phyloP scores from a whole-genome alignment of 768 basidiomycete genomes.

The Collybia sordida region DNA sequence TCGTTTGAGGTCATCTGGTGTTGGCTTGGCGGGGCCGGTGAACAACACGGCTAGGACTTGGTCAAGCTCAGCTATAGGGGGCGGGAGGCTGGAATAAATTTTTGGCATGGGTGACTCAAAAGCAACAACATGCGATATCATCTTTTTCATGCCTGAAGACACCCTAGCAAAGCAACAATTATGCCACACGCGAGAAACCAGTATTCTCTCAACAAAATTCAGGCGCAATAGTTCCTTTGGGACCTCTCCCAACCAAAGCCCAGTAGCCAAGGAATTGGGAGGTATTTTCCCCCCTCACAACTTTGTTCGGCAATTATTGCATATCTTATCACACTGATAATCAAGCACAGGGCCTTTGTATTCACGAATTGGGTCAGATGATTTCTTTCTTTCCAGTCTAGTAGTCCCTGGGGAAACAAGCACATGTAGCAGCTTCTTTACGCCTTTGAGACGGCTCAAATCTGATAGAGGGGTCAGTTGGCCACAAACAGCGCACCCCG shows the following conservation, averaged over 20 bases:
- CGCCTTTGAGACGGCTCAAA: not conserved
- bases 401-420: not conserved
- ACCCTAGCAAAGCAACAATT: constrained; percentile 30
- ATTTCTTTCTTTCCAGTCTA: not conserved
- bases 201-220: constrained; percentile 21
- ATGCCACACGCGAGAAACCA: constrained; percentile 20
- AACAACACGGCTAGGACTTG: constrained; percentile 23
- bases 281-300: constrained; percentile 10
- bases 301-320: constrained; percentile 25
- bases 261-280: constrained; percentile 23
- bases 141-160: constrained; percentile 17
- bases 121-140: constrained; percentile 27
- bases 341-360: no score
- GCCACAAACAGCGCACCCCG: constrained; percentile 31
- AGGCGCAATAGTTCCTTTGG: constrained; percentile 21
- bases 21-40: constrained; percentile 21
- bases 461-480: not conserved
- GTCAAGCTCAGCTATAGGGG: constrained; percentile 15
- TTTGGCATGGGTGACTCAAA: constrained; percentile 21
- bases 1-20: constrained; percentile 16
- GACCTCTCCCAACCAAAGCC: constrained; percentile 31
- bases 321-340: constrained; percentile 16
- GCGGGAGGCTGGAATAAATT: constrained; percentile 22
- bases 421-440: constrained; percentile 1
- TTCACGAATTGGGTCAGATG: no score